These are phyloP conservation scores for Gossypium arboreum DNA, from an alignment of 345 rosid species.

Conservation along the genomic window DNA sequence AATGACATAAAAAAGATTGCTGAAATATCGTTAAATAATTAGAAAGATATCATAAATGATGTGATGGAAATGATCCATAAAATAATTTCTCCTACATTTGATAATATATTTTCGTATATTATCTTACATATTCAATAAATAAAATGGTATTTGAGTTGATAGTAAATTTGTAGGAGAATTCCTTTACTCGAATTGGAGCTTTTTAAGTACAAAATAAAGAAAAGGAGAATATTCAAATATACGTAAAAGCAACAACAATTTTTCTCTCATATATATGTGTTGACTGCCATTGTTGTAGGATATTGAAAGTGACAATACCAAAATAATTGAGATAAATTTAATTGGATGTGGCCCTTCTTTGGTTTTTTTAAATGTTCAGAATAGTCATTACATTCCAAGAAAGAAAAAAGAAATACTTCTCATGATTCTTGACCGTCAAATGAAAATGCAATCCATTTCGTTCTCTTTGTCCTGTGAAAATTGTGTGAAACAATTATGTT, in stretches of 20 bases:
- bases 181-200: neutral
- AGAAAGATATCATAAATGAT: too few species aligned
- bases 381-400: neutral
- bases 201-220: neutral
- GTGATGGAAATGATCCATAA: too few species aligned
- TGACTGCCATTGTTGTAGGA: constrained; percentile 10
- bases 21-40: too few species aligned
- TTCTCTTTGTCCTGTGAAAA: too few species aligned
- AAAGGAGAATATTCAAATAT: constrained; percentile 16
- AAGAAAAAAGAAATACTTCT: neutral
- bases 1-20: rapidly evolving
- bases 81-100: too few species aligned
- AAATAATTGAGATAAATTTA: constrained; percentile 1
- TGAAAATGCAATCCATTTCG: neutral
- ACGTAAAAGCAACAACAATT: constrained; percentile 6
- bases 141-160: neutral
- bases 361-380: neutral
- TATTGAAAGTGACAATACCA: neutral
- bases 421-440: neutral
- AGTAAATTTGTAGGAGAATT: neutral
- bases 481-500: too few species aligned
- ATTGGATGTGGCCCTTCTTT: constrained; percentile 9
- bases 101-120: too few species aligned
- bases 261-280: neutral
- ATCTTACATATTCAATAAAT: too few species aligned